A percentile compares a stretch with the other conserved stretches of the same genome.
These are phyloP conservation scores for Remersonia thermophila DNA, from an alignment of 2,329 filamentous ascomycete genomes.

Conservation along the genomic window DNA sequence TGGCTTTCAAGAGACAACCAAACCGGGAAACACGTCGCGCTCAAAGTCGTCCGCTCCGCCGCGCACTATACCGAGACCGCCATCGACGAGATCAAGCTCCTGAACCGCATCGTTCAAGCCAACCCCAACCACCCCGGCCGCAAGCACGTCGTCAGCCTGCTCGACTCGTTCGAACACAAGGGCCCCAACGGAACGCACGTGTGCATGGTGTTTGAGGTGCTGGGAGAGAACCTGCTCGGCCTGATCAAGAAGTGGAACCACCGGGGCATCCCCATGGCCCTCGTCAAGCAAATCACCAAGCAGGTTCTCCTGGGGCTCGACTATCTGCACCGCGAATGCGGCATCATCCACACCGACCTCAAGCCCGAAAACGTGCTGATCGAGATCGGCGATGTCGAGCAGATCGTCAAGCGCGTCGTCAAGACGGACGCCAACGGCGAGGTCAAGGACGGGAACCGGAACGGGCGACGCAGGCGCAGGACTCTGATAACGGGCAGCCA, in stretches of 20 bases:
- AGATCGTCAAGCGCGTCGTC: slow-evolving; percentile 93
- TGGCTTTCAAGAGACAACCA: slow-evolving; percentile 74
- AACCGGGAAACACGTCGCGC: slow-evolving; percentile 84
- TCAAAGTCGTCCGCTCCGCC: slow-evolving; percentile 95
- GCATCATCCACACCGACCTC: slow-evolving; percentile 95
- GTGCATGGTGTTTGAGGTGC: slow-evolving; percentile 98
- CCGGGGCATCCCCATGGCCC: slow-evolving; percentile 84
- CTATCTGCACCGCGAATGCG: slow-evolving; percentile 93
- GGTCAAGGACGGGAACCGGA: slow-evolving; percentile 54
- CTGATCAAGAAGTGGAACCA: slow-evolving; percentile 99
- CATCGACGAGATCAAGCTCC: slow-evolving; percentile 95
- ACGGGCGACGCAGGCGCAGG: slow-evolving; percentile 75
- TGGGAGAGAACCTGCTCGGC: slow-evolving; percentile 88
- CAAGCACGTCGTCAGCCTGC: slow-evolving; percentile 86
- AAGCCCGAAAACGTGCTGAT: slow-evolving; percentile 98
- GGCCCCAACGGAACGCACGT: slow-evolving; percentile 93
- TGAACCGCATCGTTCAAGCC: slow-evolving; percentile 91
- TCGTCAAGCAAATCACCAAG: slow-evolving; percentile 98
- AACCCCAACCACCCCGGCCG: slow-evolving; percentile 91
- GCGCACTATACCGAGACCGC: slow-evolving; percentile 98
- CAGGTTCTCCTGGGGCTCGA: slow-evolving; percentile 92
- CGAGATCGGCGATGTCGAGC: slow-evolving; percentile 96
- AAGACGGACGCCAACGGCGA: slow-evolving; percentile 65
- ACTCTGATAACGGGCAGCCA: slow-evolving; percentile 96
- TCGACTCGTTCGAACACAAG: slow-evolving; percentile 96